phyloP scores from a whole-genome alignment of 306 rosid species.

The Rubus parviflorus region DNA sequence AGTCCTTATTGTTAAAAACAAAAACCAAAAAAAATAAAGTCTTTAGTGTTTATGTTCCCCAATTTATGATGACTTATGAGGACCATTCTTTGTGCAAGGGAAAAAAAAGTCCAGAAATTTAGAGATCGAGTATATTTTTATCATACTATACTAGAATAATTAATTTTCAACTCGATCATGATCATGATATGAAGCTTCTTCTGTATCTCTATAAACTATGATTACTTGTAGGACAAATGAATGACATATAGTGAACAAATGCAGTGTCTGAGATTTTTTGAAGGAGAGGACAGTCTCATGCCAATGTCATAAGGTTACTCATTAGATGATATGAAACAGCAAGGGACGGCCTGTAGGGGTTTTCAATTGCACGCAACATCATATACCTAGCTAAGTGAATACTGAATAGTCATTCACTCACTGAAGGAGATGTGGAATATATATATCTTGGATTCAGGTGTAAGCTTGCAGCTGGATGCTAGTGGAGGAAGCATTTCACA shows the following conservation, averaged over 20 bases:
- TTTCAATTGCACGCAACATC: conserved; percentile 36
- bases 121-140: not conserved
- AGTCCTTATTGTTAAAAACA: no score
- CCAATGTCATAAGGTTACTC: conserved; percentile 47
- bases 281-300: conserved; percentile 14
- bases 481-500: conserved; percentile 54
- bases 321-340: conserved; percentile 36
- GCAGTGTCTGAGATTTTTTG: not conserved
- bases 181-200: conserved; percentile 8
- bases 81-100: not conserved
- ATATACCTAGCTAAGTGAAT: not conserved
- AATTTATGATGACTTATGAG: not conserved
- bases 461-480: conserved; percentile 27
- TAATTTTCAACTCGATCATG: not conserved
- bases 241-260: conserved; percentile 21
- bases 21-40: no score
- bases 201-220: conserved; percentile 21
- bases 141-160: not conserved
- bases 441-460: conserved; percentile 47
- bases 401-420: conserved; percentile 33
- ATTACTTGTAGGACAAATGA: conserved; percentile 39
- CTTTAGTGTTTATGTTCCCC: no score
- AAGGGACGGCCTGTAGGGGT: conserved; percentile 28
- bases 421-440: conserved; percentile 22
- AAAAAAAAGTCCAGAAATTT: not conserved